Evolutionary conservation across 2,329 filamentous ascomycete genomes (phyloP).

Genomic region (Fusarium algeriense): DNA sequence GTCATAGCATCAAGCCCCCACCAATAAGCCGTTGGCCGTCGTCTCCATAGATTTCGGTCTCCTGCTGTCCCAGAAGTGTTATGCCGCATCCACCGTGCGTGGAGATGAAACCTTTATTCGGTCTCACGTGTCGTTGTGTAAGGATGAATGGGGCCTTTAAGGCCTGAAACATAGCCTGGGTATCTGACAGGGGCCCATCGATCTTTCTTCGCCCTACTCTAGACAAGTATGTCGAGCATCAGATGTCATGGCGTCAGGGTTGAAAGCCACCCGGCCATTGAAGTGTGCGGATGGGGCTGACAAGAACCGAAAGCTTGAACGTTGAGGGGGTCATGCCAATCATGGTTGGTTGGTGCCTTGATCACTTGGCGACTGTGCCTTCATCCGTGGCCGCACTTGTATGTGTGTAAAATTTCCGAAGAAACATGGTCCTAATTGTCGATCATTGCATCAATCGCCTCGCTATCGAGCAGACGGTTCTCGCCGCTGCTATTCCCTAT

Average conservation of each 20-base stretch:
- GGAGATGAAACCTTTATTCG: slow-evolving; percentile 47
- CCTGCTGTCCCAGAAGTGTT: slow-evolving; percentile 39
- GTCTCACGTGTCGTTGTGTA: slow-evolving; percentile 46
- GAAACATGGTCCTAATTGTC: slow-evolving; percentile 16
- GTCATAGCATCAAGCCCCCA: slow-evolving; percentile 26
- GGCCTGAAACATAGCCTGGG: slow-evolving; percentile 44
- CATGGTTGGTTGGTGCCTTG: slow-evolving; percentile 41
- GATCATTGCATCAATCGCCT: slow-evolving; percentile 26
- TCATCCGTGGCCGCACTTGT: slow-evolving; percentile 15
- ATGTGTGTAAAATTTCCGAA: slow-evolving; percentile 25
- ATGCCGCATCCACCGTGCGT: slow-evolving; percentile 44
- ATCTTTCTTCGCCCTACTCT: slow-evolving; percentile 38
- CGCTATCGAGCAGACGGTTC: slow-evolving; percentile 18
- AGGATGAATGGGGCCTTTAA: slow-evolving; percentile 33
- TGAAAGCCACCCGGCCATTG: slow-evolving; percentile 38
- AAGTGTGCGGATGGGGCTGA: slow-evolving; percentile 37
- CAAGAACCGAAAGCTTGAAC: slow-evolving; percentile 41
- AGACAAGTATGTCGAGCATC: slow-evolving; percentile 30
- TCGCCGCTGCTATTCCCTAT: slow-evolving; percentile 10
- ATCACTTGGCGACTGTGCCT: slow-evolving; percentile 35
- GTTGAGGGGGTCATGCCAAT: slow-evolving; percentile 29
- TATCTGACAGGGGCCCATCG: slow-evolving; percentile 39
- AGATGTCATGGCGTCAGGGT: slow-evolving; percentile 35
- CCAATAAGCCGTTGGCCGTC: slow-evolving; percentile 29
- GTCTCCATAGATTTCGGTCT: slow-evolving; percentile 30